These are phyloP conservation scores for Pulveroboletus frians DNA, from an alignment of 768 basidiomycete genomes.

Conservation along the genomic window DNA sequence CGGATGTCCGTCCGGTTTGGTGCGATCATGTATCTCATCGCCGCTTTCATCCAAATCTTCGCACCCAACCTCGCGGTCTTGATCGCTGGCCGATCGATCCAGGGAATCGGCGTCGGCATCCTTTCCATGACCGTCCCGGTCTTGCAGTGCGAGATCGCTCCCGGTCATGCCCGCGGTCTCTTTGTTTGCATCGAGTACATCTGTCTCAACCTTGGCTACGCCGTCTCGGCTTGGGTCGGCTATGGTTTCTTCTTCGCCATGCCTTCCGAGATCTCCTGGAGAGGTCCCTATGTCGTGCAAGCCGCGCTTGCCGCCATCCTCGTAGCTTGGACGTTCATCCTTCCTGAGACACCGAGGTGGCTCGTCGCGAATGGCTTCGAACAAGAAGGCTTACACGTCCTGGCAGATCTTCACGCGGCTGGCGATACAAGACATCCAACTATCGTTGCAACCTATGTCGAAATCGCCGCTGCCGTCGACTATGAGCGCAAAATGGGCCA, in stretches of 20 bases:
- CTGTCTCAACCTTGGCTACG: conserved; percentile 48
- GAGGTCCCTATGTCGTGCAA: conserved; percentile 52
- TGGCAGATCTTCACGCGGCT: conserved; percentile 53
- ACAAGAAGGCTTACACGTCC: conserved; percentile 43
- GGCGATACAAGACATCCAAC: conserved; percentile 42
- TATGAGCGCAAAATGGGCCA: conserved; percentile 36
- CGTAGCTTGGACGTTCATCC: conserved; percentile 41
- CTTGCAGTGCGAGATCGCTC: conserved; percentile 46
- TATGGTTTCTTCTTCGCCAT: conserved; percentile 45
- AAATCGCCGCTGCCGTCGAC: conserved; percentile 38
- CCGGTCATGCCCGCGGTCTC: conserved; percentile 44
- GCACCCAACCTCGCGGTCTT: conserved; percentile 40
- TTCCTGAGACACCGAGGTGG: conserved; percentile 53
- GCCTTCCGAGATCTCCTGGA: conserved; percentile 47
- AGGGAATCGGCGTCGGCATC: conserved; percentile 46
- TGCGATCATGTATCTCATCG: conserved; percentile 44
- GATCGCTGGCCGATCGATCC: conserved; percentile 41
- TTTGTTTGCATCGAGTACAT: conserved; percentile 52
- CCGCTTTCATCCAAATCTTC: conserved; percentile 47
- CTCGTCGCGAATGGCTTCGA: conserved; percentile 49
- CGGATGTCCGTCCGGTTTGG: conserved; percentile 48
- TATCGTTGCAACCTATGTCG: conserved; percentile 41
- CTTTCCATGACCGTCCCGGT: conserved; percentile 49
- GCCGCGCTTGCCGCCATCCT: conserved; percentile 45
- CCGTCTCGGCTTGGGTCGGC: conserved; percentile 44